These are phyloP conservation scores for Antitrichia curtipendula DNA, from an alignment of 225 moss, liverwort and hornwort genomes.

Conservation along the genomic window DNA sequence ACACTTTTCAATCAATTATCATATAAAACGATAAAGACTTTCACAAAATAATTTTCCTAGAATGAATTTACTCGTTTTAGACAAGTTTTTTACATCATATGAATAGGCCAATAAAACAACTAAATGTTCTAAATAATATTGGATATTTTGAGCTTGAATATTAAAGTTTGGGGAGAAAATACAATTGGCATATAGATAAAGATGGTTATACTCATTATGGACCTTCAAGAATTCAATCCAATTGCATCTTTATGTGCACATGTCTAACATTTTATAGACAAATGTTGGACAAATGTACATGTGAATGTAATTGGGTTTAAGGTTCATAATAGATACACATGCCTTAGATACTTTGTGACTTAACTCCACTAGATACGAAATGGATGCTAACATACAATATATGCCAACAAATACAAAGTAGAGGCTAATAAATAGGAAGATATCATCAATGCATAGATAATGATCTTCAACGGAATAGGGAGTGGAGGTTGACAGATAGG, in stretches of 20 bases:
- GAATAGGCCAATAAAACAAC: fast-evolving
- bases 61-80: background rate
- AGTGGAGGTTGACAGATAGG: background rate
- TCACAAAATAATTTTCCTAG: too few species aligned
- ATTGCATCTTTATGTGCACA: fast-evolving
- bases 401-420: background rate
- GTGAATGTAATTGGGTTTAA: background rate
- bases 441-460: too few species aligned
- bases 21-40: background rate
- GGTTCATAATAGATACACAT: fast-evolving
- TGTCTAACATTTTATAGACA: background rate
- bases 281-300: background rate
- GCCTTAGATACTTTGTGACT: too few species aligned
- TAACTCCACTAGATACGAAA: fast-evolving
- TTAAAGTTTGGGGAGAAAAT: fast-evolving
- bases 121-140: background rate
- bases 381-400: background rate
- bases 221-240: background rate
- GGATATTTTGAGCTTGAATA: background rate
- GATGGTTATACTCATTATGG: background rate
- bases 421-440: background rate
- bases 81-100: background rate
- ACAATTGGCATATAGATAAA: too few species aligned
- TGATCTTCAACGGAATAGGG: too few species aligned
- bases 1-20: background rate